Evolutionary conservation across 2,329 filamentous ascomycete genomes (phyloP), one percentile per base, ranked within the genome.

Genomic region (Microcera coccophila): DNA sequence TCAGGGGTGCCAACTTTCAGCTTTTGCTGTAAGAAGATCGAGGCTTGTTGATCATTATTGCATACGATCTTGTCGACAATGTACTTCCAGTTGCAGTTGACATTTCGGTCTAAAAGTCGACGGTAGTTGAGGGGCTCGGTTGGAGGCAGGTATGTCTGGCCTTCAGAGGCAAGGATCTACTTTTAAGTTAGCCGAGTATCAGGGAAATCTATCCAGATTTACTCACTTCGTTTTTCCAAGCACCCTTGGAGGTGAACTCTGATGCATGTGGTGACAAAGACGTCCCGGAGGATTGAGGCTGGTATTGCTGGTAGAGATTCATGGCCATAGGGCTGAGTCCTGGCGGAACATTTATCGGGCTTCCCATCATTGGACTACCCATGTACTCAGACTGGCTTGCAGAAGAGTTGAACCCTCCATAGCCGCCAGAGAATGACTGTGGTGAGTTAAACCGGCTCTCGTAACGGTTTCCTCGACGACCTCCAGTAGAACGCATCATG

Each of bases 11-110:
- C 90, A 49, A 96, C 87, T 71, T 98, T 98, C 56, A 98, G 85
- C 72, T 98, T 98, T 70, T 98, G 93, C 66, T 98, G 93, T 34
- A 98, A 75, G 69, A 98, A 98, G 59, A 98, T 97, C 2, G 93
- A 98, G 9, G 94, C 93, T 68, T 98, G 93, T 67, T 98, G 93
- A 62, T 98, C 93, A 65, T 98, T 97, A 72, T 90, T 96, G 79
- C 89, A 94, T 54, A 98, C 90, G 62, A 98, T 98, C 75, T 97
- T 97, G 72, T 98, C 91, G 42, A 98, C 93, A 57, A 98, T 96
- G 64, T 95, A 96, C 70, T 93, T 95, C 93, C 91, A 98, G 71
- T 98, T 94, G 70, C 91, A 97, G 60, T 87, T 95, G 67, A 95
- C 89, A 62, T 91, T 95, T 61, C 90, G 90, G 62, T 98, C 93